Base-by-base conservation (phyloP, 352 stramenopile species). In the Elongisporangium undulatum region DNA sequence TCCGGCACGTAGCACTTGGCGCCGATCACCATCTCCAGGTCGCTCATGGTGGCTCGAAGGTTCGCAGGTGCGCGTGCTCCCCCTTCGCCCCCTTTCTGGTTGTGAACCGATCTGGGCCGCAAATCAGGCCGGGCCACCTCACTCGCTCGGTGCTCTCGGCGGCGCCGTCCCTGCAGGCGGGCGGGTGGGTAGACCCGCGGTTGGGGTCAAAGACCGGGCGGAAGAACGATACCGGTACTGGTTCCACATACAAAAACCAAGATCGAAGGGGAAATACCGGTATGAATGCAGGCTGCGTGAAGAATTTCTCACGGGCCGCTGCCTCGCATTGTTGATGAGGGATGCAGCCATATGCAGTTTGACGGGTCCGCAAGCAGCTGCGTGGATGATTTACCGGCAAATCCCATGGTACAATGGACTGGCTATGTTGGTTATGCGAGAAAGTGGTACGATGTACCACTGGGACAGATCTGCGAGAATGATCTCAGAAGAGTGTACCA, bases 1-100 rank as follows among this genome's bases (percentile, higher is more conserved):
- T 95, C 86, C 7, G 84, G 86, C 50, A 94, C 85, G 61, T 91
- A 95, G 75, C 84, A 93, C 64, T 90, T 90, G 56, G 74, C 69
- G 62, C 85, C 85, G 20, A 67, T 63, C 53, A 87, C 77, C 71
- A 89, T 82, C 67, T 89, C 77, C 45, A 83, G 62, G 54, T 74
- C 68, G 64, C 58, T 68, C 62, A 68, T 68, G 20, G 24, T 56
- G 41, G 49, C 21, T 48, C 16, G 56, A 24, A 9, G 0, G 13
- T 20, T 61, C 34, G 13, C 23, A 9, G 22, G 10, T n/a, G 21
- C 21, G 9, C 41, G 34, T 17, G 49, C 49, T 26, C 15, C 49
- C 24, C 49, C 10, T 22, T 23, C 49, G 26, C 19, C 49, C 24
- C 19, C 49, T 53, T 22, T 23, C 49, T 53, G 49, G 19, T 53